Evolutionary conservation across 495 filamentous ascomycete genomes (phyloP).

Genomic region (Articulospora tetracladia): DNA sequence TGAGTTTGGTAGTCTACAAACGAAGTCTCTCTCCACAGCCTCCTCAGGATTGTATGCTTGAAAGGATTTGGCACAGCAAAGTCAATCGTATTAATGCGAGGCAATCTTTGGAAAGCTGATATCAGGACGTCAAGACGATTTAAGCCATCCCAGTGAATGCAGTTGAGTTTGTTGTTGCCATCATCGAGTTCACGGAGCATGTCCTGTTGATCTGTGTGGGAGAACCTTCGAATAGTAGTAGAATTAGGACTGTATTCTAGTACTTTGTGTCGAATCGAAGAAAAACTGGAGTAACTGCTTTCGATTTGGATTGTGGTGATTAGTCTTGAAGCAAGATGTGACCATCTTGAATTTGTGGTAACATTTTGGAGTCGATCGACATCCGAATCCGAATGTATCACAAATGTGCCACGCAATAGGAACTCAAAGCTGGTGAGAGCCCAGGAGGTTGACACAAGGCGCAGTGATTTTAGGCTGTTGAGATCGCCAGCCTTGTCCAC

Average conservation of each 20-base stretch:
- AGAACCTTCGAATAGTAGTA: too few species aligned
- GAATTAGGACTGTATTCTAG: too few species aligned
- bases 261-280: neutral
- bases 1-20: neutral
- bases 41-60: slow-evolving; percentile 4
- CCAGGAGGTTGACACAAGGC: slow-evolving; percentile 17
- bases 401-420: slow-evolving; percentile 15
- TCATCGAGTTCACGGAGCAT: neutral
- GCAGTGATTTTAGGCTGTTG: slow-evolving; percentile 10
- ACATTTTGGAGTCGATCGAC: slow-evolving; percentile 11
- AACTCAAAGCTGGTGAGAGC: slow-evolving; percentile 10
- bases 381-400: slow-evolving; percentile 9
- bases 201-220: neutral
- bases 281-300: neutral
- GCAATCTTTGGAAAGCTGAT: slow-evolving; percentile 1
- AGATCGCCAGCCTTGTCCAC: slow-evolving; percentile 6
- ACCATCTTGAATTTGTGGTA: neutral
- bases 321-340: slow-evolving; percentile 3
- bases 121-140: neutral
- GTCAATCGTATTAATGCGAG: neutral
- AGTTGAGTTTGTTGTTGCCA: neutral
- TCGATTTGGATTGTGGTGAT: slow-evolving; percentile 9
- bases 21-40: slow-evolving; percentile 13
- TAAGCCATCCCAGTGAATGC: neutral
- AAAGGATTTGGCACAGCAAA: slow-evolving; percentile 11